These are phyloP conservation scores for Citrus trifoliata DNA, from an alignment of 345 rosid species.

Conservation along the genomic window DNA sequence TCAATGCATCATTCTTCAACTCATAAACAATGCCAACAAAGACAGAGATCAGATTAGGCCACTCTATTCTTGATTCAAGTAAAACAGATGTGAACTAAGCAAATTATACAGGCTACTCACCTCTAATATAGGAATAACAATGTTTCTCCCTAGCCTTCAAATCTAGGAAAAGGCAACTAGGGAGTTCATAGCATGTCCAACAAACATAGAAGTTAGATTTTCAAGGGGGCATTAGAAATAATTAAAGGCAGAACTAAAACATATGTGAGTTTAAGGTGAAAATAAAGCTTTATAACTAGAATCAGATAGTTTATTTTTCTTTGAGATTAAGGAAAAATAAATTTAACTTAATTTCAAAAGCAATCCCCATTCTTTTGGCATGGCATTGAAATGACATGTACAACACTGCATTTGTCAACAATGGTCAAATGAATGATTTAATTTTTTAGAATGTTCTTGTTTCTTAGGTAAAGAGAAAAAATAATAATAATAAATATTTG, in stretches of 20 bases:
- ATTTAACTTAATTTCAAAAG: background rate
- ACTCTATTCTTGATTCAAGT: conserved; percentile 6
- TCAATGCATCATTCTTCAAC: background rate
- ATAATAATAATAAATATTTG: background rate
- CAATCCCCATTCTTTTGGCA: background rate
- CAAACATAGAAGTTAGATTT: background rate
- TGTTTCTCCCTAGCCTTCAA: background rate
- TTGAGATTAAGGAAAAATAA: background rate
- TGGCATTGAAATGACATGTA: background rate
- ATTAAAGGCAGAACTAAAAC: background rate
- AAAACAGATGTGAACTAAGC: background rate
- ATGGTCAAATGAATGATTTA: background rate
- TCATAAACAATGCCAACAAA: background rate
- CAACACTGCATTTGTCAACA: background rate
- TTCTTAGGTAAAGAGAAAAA: background rate
- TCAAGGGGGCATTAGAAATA: background rate
- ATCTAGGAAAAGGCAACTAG: background rate
- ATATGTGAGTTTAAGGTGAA: background rate
- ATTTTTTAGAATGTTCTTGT: background rate
- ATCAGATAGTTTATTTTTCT: background rate
- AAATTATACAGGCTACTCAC: background rate
- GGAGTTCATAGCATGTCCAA: background rate
- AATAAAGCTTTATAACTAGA: background rate
- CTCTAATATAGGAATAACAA: background rate
- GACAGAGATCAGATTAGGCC: background rate